Evolutionary conservation across 2,329 filamentous ascomycete species (phyloP), one percentile per base, ranked within the genome.

Genomic region (Thermoascus crustaceus): DNA sequence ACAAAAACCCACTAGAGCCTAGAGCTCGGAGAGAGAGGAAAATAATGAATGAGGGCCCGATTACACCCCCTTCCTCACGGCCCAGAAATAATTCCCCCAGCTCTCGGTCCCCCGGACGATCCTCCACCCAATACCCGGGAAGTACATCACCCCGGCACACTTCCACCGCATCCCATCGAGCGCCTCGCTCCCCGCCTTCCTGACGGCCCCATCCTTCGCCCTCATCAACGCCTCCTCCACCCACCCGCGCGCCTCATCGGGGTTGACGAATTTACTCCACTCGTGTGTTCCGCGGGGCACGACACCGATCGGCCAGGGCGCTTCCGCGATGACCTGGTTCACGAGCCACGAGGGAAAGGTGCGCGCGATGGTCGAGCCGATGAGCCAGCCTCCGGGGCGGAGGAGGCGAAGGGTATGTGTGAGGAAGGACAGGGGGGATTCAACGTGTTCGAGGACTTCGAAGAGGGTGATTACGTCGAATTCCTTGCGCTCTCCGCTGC

Each of bases 51-150:
- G 7, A 5, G 7, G 3, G n/a, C 17, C 13, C 16, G 14, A 9
- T 41, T 45, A 57, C 30, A 53, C 18, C 17, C 62, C 64, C 55
- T 68, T 81, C 63, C 80, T 76, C 27, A 94, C 79, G 6, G 76
- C 91, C 59, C 95, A 94, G 61, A 98, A 96, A 65, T 96, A 98
- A 60, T 98, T 98, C 7, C 89, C 89, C 53, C 85, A 77, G 53
- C 76, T 78, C 66, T 96, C 89, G 50, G 86, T 83, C 2, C 85
- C 84, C 16, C 64, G 60, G 4, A 95, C 79, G 58, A 85, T 76
- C 64, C 74, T 87, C 91, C 91, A 96, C 3, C 91, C 91, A 29
- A 94, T 38, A 0, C 85, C 87, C 0, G 91, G 91, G 36, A 96
- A 73, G 67, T 94, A 98, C 31, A 94, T 71, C 6, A 94, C 85